These are phyloP conservation scores for Capillidium heterosporum DNA, from an alignment of 371 early-diverging fungal genomes.

Conservation along the genomic window DNA sequence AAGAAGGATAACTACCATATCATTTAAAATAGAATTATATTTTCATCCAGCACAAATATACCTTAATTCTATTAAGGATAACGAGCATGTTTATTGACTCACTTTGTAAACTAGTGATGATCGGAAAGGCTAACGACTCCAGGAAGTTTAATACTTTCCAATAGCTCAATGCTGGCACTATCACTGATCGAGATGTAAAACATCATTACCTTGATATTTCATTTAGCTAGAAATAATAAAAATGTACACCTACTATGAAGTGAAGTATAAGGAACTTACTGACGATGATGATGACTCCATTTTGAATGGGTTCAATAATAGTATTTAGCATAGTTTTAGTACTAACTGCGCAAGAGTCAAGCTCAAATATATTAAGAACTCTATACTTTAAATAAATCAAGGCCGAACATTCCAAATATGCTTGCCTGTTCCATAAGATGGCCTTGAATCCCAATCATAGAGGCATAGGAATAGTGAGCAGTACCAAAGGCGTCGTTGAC, in stretches of 20 bases:
- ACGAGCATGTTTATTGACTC: background rate
- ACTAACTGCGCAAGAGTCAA: conserved; percentile 76
- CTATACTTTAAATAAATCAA: conserved; percentile 8
- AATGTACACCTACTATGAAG: background rate
- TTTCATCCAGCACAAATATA: no score
- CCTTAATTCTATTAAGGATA: no score
- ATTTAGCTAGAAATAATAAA: conserved; percentile 35
- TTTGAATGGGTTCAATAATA: conserved; percentile 61
- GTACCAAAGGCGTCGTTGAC: conserved; percentile 99
- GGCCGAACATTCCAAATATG: background rate
- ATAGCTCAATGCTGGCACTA: conserved; percentile 89
- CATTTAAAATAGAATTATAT: no score
- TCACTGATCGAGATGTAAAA: conserved; percentile 96
- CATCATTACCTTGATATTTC: conserved; percentile 65
- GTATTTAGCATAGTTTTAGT: conserved; percentile 75
- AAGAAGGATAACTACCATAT: no score
- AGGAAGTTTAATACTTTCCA: conserved; percentile 84
- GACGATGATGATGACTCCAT: conserved; percentile 47
- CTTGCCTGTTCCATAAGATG: conserved; percentile 95
- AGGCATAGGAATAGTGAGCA: conserved; percentile 91
- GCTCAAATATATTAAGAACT: conserved; percentile 96
- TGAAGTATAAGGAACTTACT: conserved; percentile 9
- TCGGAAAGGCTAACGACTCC: conserved; percentile 76
- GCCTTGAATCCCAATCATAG: conserved; percentile 95
- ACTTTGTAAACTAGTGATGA: background rate